Evolutionary conservation across 768 basidiomycete species (phyloP).

Genomic region (Lentinula sp.): DNA sequence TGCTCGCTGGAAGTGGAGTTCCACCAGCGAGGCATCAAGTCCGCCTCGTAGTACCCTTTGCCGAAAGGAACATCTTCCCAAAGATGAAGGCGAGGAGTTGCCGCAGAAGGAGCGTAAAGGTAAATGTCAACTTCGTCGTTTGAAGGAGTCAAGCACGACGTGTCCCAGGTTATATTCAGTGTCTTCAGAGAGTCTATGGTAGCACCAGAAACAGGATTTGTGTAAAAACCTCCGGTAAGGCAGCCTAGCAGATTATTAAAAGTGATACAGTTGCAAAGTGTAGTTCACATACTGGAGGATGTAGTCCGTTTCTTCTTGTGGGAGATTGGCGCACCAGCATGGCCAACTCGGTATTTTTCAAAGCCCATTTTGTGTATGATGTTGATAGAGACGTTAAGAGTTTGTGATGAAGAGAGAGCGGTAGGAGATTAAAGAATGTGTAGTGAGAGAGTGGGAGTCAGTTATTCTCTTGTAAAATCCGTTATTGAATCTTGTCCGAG

Average conservation of each 20-base stretch:
- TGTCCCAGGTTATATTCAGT: slow-evolving; percentile 60
- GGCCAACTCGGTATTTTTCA: neutral
- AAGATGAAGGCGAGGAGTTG: slow-evolving; percentile 41
- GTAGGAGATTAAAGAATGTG: neutral
- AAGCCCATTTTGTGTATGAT: slow-evolving; percentile 20
- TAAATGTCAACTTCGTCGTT: slow-evolving; percentile 58
- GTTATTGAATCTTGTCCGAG: neutral
- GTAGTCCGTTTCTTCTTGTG: neutral
- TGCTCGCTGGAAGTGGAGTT: slow-evolving; percentile 40
- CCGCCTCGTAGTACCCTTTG: slow-evolving; percentile 41
- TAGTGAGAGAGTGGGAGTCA: neutral
- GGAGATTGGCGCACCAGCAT: neutral
- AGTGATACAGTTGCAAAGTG: neutral
- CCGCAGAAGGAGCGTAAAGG: slow-evolving; percentile 46
- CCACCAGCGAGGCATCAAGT: slow-evolving; percentile 67
- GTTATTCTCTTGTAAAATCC: neutral
- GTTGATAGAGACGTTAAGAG: neutral
- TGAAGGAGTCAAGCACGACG: slow-evolving; percentile 39
- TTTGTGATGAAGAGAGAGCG: neutral
- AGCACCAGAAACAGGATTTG: slow-evolving; percentile 40
- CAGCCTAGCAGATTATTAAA: slow-evolving; percentile 30
- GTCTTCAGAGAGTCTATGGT: slow-evolving; percentile 40
- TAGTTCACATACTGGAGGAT: neutral
- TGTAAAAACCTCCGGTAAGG: slow-evolving; percentile 56
- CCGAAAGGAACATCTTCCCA: slow-evolving; percentile 49